phyloP scores from a whole-genome alignment of 306 rosid genomes.

The Fagus crenata region DNA sequence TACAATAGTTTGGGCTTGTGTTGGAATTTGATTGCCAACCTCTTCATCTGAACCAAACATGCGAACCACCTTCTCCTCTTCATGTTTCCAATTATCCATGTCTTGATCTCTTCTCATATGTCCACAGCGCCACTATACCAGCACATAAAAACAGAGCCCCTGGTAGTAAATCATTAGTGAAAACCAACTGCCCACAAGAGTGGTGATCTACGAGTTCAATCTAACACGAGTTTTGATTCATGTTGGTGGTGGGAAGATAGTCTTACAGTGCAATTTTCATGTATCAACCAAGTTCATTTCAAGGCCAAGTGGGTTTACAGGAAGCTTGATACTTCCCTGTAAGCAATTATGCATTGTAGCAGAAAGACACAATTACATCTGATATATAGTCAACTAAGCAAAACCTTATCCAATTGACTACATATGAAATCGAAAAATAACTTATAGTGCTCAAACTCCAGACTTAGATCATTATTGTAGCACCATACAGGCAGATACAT shows the following conservation, averaged over 20 bases:
- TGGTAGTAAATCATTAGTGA: slow-evolving; percentile 85
- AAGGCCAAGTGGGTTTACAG: background rate
- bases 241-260: background rate
- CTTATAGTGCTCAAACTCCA: background rate
- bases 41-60: slow-evolving; percentile 78
- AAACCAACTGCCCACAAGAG: slow-evolving; percentile 72
- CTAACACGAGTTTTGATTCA: slow-evolving; percentile 4
- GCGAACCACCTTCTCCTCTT: slow-evolving; percentile 38
- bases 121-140: slow-evolving; percentile 76
- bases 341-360: background rate
- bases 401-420: background rate
- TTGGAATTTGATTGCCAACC: slow-evolving; percentile 63
- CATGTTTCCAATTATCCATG: slow-evolving; percentile 14
- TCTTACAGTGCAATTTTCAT: background rate
- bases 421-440: background rate
- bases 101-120: slow-evolving; percentile 51
- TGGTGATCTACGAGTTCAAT: slow-evolving; percentile 33
- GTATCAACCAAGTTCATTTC: background rate
- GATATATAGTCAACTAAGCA: background rate
- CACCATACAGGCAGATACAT: slow-evolving; percentile 3
- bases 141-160: slow-evolving; percentile 79
- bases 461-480: background rate
- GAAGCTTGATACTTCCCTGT: background rate
- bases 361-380: background rate
- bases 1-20: slow-evolving; percentile 79